Evolutionary conservation across 148 eudicot species (phyloP).

Genomic region (Dianthus caryophyllus): DNA sequence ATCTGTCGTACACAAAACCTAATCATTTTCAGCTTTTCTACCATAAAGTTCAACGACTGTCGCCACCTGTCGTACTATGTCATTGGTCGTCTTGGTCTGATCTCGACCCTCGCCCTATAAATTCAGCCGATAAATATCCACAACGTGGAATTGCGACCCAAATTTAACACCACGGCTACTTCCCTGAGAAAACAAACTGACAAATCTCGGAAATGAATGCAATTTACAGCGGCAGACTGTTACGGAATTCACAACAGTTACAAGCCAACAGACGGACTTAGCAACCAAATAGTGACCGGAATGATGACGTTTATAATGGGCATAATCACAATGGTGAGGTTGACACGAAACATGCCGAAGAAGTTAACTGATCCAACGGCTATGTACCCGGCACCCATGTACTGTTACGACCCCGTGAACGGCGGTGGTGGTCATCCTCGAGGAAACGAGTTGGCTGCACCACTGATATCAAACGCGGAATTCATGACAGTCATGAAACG

Average conservation of each 20-base stretch:
- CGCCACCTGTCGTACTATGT: too few relatives aligned
- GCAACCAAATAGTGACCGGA: slow-evolving; percentile 47
- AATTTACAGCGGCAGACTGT: slow-evolving; percentile 28
- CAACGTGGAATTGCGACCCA: too few relatives aligned
- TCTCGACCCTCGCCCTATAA: too few relatives aligned
- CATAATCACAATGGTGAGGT: slow-evolving; percentile 45
- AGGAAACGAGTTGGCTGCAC: slow-evolving; percentile 26
- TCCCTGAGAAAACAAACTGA: not conserved
- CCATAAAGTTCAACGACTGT: too few relatives aligned
- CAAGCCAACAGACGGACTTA: slow-evolving; percentile 40
- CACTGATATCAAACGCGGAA: slow-evolving; percentile 37
- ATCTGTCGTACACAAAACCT: too few relatives aligned
- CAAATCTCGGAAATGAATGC: not conserved
- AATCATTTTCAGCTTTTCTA: too few relatives aligned
- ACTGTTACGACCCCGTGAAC: slow-evolving; percentile 24
- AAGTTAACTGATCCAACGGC: slow-evolving; percentile 34
- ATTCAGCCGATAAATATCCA: too few relatives aligned
- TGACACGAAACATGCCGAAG: slow-evolving; percentile 40
- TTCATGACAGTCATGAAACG: slow-evolving; percentile 50
- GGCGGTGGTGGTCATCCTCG: too few relatives aligned
- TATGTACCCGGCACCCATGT: slow-evolving; percentile 37
- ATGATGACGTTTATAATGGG: slow-evolving; percentile 45
- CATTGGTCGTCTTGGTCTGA: too few relatives aligned
- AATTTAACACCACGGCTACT: too few relatives aligned
- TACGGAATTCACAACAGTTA: slow-evolving; percentile 24